Conservation (phyloP, 805 yeast species). For the Lipomyces sp. region DNA sequence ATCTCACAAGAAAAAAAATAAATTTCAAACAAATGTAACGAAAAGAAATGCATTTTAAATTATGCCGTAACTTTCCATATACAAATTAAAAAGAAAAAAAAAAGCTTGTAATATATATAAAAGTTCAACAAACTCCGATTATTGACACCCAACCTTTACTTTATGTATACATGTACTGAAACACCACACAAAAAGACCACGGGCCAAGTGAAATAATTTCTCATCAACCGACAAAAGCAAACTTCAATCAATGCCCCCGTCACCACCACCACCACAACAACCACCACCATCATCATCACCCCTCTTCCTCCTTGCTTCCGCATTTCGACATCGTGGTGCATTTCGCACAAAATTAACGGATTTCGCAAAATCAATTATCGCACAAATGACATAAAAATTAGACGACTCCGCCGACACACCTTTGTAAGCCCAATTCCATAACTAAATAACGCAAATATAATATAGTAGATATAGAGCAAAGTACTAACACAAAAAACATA, state of each 20-base stretch:
- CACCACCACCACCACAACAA: too few relatives aligned
- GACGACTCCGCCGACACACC: background rate
- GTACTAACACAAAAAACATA: conserved; percentile 2
- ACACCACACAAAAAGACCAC: conserved; percentile 5
- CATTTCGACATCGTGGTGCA: background rate
- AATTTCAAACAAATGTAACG: background rate
- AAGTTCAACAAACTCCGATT: conserved; percentile 3
- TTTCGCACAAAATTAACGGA: background rate
- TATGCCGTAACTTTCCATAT: conserved; percentile 1
- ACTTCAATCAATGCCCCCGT: background rate
- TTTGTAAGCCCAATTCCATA: conserved; percentile 13
- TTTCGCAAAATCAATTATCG: background rate
- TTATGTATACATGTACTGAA: background rate
- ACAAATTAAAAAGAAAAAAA: background rate
- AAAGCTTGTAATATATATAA: background rate
- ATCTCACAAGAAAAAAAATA: background rate
- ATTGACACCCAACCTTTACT: background rate
- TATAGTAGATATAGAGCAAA: conserved; percentile 12
- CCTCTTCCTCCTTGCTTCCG: too few relatives aligned
- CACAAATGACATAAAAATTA: conserved; percentile 9
- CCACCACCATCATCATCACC: too few relatives aligned
- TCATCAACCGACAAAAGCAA: background rate
- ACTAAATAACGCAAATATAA: conserved; percentile 1
- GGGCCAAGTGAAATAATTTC: background rate
- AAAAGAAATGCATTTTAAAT: background rate